Evolutionary conservation across 1,284 basidiomycete species (phyloP).

Genomic region (Vanrija sp.): DNA sequence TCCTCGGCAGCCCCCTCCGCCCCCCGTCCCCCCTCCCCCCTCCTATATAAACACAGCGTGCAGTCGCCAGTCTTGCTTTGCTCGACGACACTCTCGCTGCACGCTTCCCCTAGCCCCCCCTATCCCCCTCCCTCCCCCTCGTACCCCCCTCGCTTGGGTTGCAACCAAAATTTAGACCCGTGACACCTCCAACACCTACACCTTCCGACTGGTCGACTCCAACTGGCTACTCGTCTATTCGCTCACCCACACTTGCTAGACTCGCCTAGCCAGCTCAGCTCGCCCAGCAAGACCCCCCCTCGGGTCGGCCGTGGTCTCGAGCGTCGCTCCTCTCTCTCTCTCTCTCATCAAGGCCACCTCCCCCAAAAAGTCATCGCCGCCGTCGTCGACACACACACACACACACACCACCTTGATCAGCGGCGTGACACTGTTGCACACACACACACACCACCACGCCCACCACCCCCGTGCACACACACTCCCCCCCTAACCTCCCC

Average conservation of each 20-base stretch:
- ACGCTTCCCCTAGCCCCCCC: not conserved
- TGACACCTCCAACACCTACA: not conserved
- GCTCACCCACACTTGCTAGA: no score
- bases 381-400: not conserved
- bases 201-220: no score
- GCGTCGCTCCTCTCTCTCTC: not conserved
- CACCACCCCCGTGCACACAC: not conserved
- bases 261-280: not conserved
- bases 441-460: no score
- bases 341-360: no score
- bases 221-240: no score
- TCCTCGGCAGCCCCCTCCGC: no score
- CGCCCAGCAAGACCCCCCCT: no score
- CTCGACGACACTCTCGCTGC: not conserved
- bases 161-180: not conserved
- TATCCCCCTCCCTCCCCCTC: no score
- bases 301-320: not conserved
- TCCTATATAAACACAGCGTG: no score
- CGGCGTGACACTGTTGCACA: not conserved
- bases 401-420: not conserved
- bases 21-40: no score
- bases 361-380: no score
- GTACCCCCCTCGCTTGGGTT: no score
- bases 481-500: not conserved
- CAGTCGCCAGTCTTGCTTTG: not conserved